phyloP scores from a whole-genome alignment of 2,329 filamentous ascomycete species.

The Cladosporium sp. region DNA sequence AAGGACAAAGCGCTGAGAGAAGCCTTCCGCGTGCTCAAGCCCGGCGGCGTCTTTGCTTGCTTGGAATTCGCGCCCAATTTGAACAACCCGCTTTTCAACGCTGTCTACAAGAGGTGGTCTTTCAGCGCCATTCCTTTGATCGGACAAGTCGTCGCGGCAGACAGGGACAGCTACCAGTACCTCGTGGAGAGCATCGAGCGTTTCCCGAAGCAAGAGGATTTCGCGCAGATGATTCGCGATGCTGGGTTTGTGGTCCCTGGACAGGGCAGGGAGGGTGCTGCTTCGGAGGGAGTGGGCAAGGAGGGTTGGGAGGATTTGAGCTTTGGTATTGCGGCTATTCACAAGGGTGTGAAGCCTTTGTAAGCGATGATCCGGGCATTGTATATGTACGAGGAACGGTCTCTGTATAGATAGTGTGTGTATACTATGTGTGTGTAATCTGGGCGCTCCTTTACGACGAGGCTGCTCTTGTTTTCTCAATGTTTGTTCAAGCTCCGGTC shows the following conservation, averaged over 20 bases:
- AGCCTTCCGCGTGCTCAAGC: slow-evolving; percentile 83
- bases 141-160: slow-evolving; percentile 88
- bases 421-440: not conserved
- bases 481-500: too few species aligned
- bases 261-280: slow-evolving; percentile 14
- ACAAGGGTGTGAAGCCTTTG: slow-evolving; percentile 85
- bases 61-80: slow-evolving; percentile 86
- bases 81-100: slow-evolving; percentile 71
- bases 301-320: slow-evolving; percentile 82
- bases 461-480: too few species aligned
- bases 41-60: slow-evolving; percentile 92
- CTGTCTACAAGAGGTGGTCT: slow-evolving; percentile 90
- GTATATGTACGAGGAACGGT: not conserved
- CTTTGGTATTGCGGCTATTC: slow-evolving; percentile 88
- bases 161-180: slow-evolving; percentile 96
- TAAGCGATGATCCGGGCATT: not conserved
- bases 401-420: not conserved
- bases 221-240: slow-evolving; percentile 73
- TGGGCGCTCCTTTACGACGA: not conserved
- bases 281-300: slow-evolving; percentile 22
- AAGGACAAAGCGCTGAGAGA: slow-evolving; percentile 78
- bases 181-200: slow-evolving; percentile 95
- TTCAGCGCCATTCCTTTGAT: slow-evolving; percentile 93
- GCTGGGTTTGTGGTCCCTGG: slow-evolving; percentile 78
- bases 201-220: slow-evolving; percentile 83